Evolutionary conservation across 129 eudicot species (phyloP).

Genomic region (Smallanthus sonchifolius): DNA sequence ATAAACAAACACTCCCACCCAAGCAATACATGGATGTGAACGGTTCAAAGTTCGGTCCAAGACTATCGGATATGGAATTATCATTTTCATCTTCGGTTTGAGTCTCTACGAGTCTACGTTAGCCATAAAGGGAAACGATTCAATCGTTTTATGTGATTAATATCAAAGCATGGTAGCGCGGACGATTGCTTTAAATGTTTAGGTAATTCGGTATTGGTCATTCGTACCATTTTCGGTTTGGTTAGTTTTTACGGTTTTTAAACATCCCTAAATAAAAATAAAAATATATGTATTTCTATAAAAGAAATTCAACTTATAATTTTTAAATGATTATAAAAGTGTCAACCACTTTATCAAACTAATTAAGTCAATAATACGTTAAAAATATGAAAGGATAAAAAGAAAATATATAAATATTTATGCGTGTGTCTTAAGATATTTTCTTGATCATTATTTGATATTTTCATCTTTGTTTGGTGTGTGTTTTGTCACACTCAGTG

Average conservation of each 20-base stretch:
- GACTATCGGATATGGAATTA: conserved; percentile 2
- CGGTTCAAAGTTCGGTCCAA: conserved; percentile 4
- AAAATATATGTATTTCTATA: neutral
- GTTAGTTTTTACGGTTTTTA: no score
- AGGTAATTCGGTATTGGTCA: neutral
- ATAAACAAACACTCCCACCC: conserved; percentile 12
- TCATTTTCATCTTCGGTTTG: conserved; percentile 10
- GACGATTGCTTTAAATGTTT: neutral
- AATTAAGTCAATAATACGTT: neutral
- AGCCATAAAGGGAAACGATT: conserved; percentile 1
- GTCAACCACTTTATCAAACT: neutral
- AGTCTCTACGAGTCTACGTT: neutral
- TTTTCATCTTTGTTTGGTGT: conserved; percentile 21
- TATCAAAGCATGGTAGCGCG: neutral
- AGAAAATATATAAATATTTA: conserved; percentile 1
- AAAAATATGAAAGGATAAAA: neutral
- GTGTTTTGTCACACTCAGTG: conserved; percentile 28
- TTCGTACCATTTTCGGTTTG: neutral
- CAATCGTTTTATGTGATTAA: neutral
- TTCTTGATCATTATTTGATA: neutral
- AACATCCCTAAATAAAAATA: neutral
- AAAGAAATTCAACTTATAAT: neutral
- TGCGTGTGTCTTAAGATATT: conserved; percentile 24
- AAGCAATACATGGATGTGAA: conserved; percentile 6
- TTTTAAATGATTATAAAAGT: conserved; percentile 7